Percentiles rank a stretch among this genome's conserved stretches.
phyloP scores from a whole-genome alignment of 163 green algal species.

The Scenedesmus sp. region DNA sequence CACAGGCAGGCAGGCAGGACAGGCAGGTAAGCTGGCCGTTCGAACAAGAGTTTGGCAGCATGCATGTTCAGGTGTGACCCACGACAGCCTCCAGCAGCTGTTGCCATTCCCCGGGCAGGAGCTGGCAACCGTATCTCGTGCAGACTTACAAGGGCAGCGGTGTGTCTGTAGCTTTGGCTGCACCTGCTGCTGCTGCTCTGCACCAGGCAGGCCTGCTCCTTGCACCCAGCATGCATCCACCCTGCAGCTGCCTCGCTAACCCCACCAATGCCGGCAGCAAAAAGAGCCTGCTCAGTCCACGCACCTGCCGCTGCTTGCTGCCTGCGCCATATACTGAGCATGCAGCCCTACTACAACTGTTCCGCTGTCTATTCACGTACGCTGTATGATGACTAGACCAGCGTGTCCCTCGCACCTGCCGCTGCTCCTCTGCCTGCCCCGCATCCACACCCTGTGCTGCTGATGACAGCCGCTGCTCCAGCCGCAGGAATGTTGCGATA shows the following conservation, averaged over 20 bases:
- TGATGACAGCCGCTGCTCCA: constrained; percentile 75
- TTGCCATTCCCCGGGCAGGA: too few species aligned
- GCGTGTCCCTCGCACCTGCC: constrained; percentile 65
- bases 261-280: constrained; percentile 89
- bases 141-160: too few species aligned
- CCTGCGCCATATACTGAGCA: constrained; percentile 87
- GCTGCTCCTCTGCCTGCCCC: constrained; percentile 73
- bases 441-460: constrained; percentile 60
- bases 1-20: background rate
- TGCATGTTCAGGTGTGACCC: too few species aligned
- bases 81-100: constrained; percentile 85
- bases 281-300: too few species aligned
- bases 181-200: constrained; percentile 72
- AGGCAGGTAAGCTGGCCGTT: background rate
- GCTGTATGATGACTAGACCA: too few species aligned
- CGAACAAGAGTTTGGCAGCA: too few species aligned
- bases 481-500: constrained; percentile 86
- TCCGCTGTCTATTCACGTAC: too few species aligned
- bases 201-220: too few species aligned
- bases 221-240: background rate
- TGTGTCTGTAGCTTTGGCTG: too few species aligned
- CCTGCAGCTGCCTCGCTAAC: background rate
- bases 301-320: constrained; percentile 90
- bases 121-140: too few species aligned
- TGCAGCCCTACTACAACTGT: constrained; percentile 56